phyloP scores from a whole-genome alignment of 352 stramenopile species.

The Phytophthora litchii region DNA sequence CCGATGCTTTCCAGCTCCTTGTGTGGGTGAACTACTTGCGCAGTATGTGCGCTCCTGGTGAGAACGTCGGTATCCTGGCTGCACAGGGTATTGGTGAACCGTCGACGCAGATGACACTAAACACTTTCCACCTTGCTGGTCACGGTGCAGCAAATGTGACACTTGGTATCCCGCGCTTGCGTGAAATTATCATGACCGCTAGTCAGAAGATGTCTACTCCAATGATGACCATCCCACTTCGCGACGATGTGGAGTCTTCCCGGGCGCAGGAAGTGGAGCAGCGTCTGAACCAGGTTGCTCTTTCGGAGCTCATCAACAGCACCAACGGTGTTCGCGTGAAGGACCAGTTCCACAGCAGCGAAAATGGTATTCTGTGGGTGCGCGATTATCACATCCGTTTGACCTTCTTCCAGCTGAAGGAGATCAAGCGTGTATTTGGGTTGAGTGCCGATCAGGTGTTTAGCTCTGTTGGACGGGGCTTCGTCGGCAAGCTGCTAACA shows the following conservation, averaged over 20 bases:
- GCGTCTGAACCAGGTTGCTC: constrained; percentile 92
- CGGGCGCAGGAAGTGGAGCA: constrained; percentile 83
- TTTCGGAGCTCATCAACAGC: constrained; percentile 94
- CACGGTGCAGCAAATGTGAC: constrained; percentile 99
- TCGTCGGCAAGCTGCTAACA: constrained; percentile 93
- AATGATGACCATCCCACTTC: constrained; percentile 98
- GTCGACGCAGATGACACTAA: constrained; percentile 99
- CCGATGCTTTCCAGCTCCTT: constrained; percentile 91
- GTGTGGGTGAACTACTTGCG: constrained; percentile 98
- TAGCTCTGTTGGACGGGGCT: constrained; percentile 81
- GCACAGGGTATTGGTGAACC: constrained; percentile 99
- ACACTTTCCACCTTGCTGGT: constrained; percentile 99
- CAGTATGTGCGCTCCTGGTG: constrained; percentile 95
- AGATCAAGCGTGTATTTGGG: constrained; percentile 96
- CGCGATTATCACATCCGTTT: constrained; percentile 97
- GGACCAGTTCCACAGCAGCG: constrained; percentile 91
- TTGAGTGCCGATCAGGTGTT: constrained; percentile 95
- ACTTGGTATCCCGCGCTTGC: constrained; percentile 98
- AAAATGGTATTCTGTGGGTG: constrained; percentile 93
- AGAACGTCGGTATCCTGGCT: constrained; percentile 98
- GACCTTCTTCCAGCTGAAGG: constrained; percentile 93
- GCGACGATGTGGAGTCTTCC: constrained; percentile 48
- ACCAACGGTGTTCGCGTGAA: constrained; percentile 91
- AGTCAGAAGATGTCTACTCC: constrained; percentile 97
- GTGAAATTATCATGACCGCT: constrained; percentile 99